Conservation (phyloP, 1,284 basidiomycete genomes). For the Ganoderma multipileum region DNA sequence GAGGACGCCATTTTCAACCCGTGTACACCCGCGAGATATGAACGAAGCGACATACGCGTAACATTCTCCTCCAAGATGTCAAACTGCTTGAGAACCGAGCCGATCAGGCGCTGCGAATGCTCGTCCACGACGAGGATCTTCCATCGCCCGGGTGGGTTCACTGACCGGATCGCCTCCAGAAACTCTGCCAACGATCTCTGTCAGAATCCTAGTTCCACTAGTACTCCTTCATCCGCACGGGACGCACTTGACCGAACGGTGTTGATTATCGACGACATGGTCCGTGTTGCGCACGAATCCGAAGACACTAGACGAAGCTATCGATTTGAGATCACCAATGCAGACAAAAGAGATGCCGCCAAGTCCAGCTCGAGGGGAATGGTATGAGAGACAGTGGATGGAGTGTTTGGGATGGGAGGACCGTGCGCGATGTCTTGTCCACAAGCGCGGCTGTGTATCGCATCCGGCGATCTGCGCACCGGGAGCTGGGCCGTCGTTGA, state of each 20-base stretch:
- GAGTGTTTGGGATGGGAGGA: background rate
- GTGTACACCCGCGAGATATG: background rate
- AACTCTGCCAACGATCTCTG: conserved; percentile 60
- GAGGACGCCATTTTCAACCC: conserved; percentile 10
- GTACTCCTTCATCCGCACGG: background rate
- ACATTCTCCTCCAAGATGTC: conserved; percentile 95
- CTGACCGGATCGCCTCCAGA: conserved; percentile 80
- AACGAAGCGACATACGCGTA: conserved; percentile 68
- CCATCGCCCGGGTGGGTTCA: conserved; percentile 87
- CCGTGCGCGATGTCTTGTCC: background rate
- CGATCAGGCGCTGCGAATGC: conserved; percentile 85
- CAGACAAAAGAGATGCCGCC: background rate
- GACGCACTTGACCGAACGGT: conserved; percentile 60
- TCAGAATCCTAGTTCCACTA: background rate
- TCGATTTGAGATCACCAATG: background rate
- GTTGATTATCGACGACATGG: conserved; percentile 60
- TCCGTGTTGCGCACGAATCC: conserved; percentile 29
- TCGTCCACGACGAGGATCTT: conserved; percentile 98
- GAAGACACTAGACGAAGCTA: background rate
- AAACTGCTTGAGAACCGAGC: conserved; percentile 90
- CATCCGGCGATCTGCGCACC: conserved; percentile 31
- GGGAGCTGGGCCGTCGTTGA: background rate
- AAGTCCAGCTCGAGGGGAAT: conserved; percentile 7
- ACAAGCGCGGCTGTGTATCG: conserved; percentile 23
- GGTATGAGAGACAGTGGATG: background rate